Percentiles rank a stretch among this genome's conserved stretches.
These are phyloP conservation scores for Calocybe gambosa DNA, from an alignment of 1,284 basidiomycete species.

Conservation along the genomic window DNA sequence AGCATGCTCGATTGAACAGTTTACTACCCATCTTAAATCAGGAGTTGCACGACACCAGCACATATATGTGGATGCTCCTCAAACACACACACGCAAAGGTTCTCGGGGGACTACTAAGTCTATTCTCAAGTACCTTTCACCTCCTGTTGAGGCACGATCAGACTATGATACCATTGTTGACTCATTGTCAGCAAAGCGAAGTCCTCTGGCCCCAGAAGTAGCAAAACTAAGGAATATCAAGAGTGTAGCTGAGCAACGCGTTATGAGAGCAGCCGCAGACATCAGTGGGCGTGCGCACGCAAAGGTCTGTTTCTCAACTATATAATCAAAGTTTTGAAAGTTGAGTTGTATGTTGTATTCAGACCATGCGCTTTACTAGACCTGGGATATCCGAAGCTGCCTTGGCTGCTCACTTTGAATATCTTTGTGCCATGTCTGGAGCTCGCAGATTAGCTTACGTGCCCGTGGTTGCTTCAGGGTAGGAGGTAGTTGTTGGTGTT, in stretches of 20 bases:
- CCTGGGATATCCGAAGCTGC: conserved; percentile 69
- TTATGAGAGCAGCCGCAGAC: conserved; percentile 73
- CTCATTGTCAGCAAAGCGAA: conserved; percentile 37
- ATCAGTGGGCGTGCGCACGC: conserved; percentile 73
- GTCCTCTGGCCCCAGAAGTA: conserved; percentile 53
- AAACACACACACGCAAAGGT: conserved; percentile 24
- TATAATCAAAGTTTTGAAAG: neutral
- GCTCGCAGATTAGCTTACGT: conserved; percentile 87
- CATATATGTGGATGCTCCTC: conserved; percentile 35
- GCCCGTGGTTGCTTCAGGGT: conserved; percentile 93
- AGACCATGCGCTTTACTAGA: conserved; percentile 81
- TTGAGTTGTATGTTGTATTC: neutral
- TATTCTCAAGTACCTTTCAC: conserved; percentile 41
- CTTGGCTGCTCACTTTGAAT: conserved; percentile 86
- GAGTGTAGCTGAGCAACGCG: conserved; percentile 58
- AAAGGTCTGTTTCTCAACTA: conserved; percentile 42
- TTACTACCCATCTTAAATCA: conserved; percentile 45
- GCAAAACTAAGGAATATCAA: conserved; percentile 64
- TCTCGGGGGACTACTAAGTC: conserved; percentile 36
- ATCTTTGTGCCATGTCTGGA: conserved; percentile 73
- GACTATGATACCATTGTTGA: conserved; percentile 52
- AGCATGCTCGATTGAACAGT: conserved; percentile 49
- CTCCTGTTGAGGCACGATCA: conserved; percentile 26
- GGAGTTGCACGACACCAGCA: conserved; percentile 23
- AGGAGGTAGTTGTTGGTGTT: conserved; percentile 19